phyloP scores from a whole-genome alignment of 2,329 filamentous ascomycete genomes.

The Ramularia collo-cygni region DNA sequence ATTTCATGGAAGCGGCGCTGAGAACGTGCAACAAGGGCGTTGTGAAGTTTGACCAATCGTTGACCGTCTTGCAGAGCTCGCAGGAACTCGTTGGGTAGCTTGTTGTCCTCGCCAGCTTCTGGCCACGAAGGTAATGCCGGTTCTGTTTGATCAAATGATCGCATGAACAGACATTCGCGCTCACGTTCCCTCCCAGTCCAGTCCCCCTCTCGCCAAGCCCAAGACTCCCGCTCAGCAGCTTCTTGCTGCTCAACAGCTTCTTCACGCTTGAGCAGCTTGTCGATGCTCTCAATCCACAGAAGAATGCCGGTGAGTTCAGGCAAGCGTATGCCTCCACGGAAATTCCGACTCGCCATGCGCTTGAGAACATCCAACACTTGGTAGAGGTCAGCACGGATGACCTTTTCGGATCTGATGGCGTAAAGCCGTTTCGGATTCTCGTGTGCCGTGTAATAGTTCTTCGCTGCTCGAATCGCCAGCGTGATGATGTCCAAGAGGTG shows the following conservation, averaged over 20 bases:
- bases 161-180: slow-evolving; percentile 74
- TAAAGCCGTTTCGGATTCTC: slow-evolving; percentile 79
- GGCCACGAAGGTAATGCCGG: slow-evolving; percentile 63
- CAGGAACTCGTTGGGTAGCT: slow-evolving; percentile 58
- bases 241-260: slow-evolving; percentile 71
- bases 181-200: slow-evolving; percentile 68
- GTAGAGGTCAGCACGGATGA: slow-evolving; percentile 76
- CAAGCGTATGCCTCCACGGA: slow-evolving; percentile 70
- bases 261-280: slow-evolving; percentile 68
- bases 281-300: slow-evolving; percentile 72
- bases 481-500: slow-evolving; percentile 90
- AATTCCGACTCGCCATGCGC: slow-evolving; percentile 81
- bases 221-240: slow-evolving; percentile 58
- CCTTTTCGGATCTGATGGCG: slow-evolving; percentile 77
- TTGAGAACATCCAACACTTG: slow-evolving; percentile 86
- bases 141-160: slow-evolving; percentile 60
- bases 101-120: slow-evolving; percentile 28
- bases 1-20: slow-evolving; percentile 83
- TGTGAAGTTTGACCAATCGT: slow-evolving; percentile 79
- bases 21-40: slow-evolving; percentile 77
- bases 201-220: slow-evolving; percentile 73
- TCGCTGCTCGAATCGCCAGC: slow-evolving; percentile 88
- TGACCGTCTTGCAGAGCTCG: slow-evolving; percentile 68
- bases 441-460: slow-evolving; percentile 93
- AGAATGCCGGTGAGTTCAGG: slow-evolving; percentile 72